Evolutionary conservation across 2,329 filamentous ascomycete genomes (phyloP).

Genomic region (Epichloe elymi): DNA sequence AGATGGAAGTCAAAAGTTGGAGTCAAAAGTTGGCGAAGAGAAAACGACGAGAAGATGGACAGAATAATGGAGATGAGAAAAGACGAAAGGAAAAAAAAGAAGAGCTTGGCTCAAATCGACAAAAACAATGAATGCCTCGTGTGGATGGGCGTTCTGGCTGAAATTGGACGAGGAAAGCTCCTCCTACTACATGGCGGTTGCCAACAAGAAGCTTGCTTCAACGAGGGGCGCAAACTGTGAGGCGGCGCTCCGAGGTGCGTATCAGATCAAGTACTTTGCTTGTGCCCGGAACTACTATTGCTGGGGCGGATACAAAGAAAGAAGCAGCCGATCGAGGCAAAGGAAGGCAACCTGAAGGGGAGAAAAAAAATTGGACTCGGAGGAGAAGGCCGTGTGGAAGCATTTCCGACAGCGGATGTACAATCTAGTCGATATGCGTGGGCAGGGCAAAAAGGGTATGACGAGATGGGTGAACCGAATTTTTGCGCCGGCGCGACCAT

Average conservation of each 20-base stretch:
- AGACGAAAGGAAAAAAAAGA: not conserved
- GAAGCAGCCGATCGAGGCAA: not conserved
- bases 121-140: slow-evolving; percentile 9
- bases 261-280: slow-evolving; percentile 8
- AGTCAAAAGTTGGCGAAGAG: not conserved
- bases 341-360: not conserved
- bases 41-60: not conserved
- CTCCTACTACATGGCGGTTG: slow-evolving; percentile 29
- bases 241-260: slow-evolving; percentile 10
- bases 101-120: not conserved
- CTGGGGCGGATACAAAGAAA: not conserved
- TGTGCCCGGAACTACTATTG: not conserved
- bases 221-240: slow-evolving; percentile 4
- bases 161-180: slow-evolving; percentile 18
- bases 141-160: slow-evolving; percentile 11
- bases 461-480: slow-evolving; percentile 15
- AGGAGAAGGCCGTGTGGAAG: slow-evolving; percentile 5
- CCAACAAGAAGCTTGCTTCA: slow-evolving; percentile 18
- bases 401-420: slow-evolving; percentile 18
- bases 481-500: slow-evolving; percentile 15
- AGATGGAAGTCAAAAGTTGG: not conserved
- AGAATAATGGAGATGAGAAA: not conserved
- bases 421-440: slow-evolving; percentile 5
- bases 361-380: slow-evolving; percentile 17
- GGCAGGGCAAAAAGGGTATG: slow-evolving; percentile 14